Base-by-base conservation (phyloP, 2,329 filamentous ascomycete species). In the Neofusicoccum laricinum region DNA sequence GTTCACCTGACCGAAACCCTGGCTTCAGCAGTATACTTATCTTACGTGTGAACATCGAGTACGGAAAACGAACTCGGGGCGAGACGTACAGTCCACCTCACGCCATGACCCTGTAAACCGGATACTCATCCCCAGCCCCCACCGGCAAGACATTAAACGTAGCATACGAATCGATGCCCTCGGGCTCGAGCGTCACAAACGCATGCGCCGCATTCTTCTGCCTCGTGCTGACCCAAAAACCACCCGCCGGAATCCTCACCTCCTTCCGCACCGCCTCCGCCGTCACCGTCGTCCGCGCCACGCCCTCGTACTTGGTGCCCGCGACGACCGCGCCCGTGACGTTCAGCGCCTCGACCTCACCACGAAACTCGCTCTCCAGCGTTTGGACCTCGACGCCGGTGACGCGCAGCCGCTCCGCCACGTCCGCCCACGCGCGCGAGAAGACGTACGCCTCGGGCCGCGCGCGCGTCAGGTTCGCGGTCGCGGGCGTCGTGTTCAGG, bases 161-260 rank as follows among this genome's bases (percentile, higher is more conserved):
- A 4, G 67, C 71, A 58, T 67, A 68, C 59, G 66, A 69, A 50
- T 69, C 68, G 46, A 68, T 66, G 30, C 67, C 69, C 68, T 71
- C 71, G n/a, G 71, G 71, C 64, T 72, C 69, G 25, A 72, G 50
- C 12, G 68, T 63, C 30, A 68, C 66, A 65, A 71, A 71, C 10
- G 69, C 68, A 67, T 70, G 67, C 15, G 67, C 69, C 17, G 69
- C 70, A 55, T 71, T 71, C 66, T 69, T 69, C 65, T 71, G 70
- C 64, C 65, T 67, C 3, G 69, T 71, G 48, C 67, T 67, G 30
- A 72, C 67, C 41, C 66, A 65, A 46, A 67, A 71, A 2, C 67
- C 69, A 0, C 69, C 70, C 4, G 63, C 65, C 4, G 71, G 71
- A 15, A 72, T 65, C 8, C 53, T 61, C 1, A 70, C 65, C 36